Percentiles rank a stretch among this genome's conserved stretches.
phyloP scores from a whole-genome alignment of 306 rosid genomes.

The Arachis hypogaea region DNA sequence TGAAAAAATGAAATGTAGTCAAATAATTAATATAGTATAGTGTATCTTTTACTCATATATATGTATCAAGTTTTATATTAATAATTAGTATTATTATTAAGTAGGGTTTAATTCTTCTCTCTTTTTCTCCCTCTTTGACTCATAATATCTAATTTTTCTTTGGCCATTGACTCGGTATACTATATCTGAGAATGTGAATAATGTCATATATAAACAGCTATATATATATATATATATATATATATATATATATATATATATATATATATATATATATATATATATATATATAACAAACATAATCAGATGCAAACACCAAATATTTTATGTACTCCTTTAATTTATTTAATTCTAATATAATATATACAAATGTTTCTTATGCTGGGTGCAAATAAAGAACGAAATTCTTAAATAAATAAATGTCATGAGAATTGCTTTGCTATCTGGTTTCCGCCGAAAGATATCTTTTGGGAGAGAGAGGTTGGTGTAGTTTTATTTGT shows the following conservation, averaged over 20 bases:
- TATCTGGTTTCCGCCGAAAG: not conserved
- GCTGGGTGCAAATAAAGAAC: not conserved
- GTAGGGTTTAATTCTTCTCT: not conserved
- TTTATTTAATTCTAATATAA: not conserved
- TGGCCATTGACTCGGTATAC: not conserved
- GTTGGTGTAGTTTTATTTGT: too few relatives aligned
- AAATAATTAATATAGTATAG: not conserved
- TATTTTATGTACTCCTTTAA: not conserved
- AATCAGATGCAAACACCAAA: not conserved
- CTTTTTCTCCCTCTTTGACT: not conserved
- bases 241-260: not conserved
- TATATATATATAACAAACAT: not conserved
- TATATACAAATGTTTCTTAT: too few relatives aligned
- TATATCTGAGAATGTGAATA: not conserved
- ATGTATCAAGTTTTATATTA: not conserved
- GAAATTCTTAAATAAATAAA: not conserved
- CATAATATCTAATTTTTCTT: not conserved
- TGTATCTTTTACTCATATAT: not conserved
- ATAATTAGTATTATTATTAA: not conserved
- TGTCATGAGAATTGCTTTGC: not conserved
- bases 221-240: not conserved
- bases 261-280: not conserved
- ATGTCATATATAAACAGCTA: not conserved
- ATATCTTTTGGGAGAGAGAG: too few relatives aligned
- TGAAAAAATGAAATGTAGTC: not conserved